Base-by-base conservation (phyloP, 805 yeast genomes). In the Maudiozyma barnettii region DNA sequence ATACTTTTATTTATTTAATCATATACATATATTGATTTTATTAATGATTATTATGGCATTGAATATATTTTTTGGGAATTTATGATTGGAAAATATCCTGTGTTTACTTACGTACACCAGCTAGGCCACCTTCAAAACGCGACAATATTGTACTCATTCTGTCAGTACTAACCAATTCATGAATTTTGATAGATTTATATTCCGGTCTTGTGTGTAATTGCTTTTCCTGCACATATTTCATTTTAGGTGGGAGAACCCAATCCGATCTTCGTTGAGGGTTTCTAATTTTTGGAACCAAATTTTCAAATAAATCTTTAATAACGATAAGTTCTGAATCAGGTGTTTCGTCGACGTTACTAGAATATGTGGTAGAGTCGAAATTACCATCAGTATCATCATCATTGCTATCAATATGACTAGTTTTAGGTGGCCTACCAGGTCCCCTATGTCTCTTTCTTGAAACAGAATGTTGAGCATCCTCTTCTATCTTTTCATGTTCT, bases 211-310 rank as follows among this genome's bases (percentile, higher is more conserved):
- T 59, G 10, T 58, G 59, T 42, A 59, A 53, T 41, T 59, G 62
- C 48, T 63, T 65, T 39, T 64, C 69, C 8, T 66, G 63, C 4
- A 62, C 54, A 42, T 57, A 64, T 20, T 61, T 55, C 16, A 52
- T 43, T 45, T 54, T 58, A 8, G 64, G 60, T 16, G 65, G 65
- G 36, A 65, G 46, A 3, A 65, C 47, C 60, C 65, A 59, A 46
- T 65, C 68, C 8, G 69, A 65, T 46, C 69, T 56, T 52, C 69
- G 54, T n/a, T 50, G 52, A 8, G 69, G 68, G 5, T 51, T 52
- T 23, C 41, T 43, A 9, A 58, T 49, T 45, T 65, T 65, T 1
- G 62, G 56, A 2, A 65, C 64, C 31, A 65, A 43, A 6, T 57
- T 48, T 45, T 65, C 69, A 44, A 53, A 59, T 9, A 65, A 49